Conservation (phyloP, 1,284 basidiomycete genomes). For the Moesziomyces parantarcticus region DNA sequence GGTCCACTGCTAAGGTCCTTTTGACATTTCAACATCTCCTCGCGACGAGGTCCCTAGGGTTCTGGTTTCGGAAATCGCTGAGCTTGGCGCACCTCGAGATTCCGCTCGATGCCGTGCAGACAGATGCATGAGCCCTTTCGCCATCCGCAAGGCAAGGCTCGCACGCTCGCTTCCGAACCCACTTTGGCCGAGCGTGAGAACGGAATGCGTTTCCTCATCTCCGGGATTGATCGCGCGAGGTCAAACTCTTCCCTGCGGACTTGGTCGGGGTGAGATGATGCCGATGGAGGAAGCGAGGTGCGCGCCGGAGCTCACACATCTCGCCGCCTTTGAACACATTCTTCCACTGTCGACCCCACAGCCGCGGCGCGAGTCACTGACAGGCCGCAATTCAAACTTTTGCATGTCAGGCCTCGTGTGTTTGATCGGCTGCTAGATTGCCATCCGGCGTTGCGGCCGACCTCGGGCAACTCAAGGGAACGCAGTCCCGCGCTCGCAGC, state of each 20-base stretch:
- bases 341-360: no score
- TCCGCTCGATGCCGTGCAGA: constrained; percentile 10
- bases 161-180: background rate
- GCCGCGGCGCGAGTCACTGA: no score
- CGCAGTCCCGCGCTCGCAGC: no score
- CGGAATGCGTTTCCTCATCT: background rate
- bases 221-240: no score
- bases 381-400: no score
- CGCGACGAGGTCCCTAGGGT: constrained; percentile 4
- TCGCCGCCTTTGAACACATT: no score
- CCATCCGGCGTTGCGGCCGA: no score
- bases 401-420: no score
- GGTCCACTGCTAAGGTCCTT: background rate
- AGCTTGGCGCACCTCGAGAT: constrained; percentile 4
- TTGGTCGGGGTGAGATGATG: no score
- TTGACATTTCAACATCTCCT: constrained; percentile 34
- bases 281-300: background rate
- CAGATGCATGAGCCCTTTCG: constrained; percentile 1
- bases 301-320: background rate
- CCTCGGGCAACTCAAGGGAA: no score
- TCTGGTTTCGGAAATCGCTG: background rate
- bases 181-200: background rate
- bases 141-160: background rate
- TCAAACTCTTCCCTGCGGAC: no score
- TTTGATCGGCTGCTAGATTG: no score